These are phyloP conservation scores for Rhizopus sp. DNA, from an alignment of 371 early-diverging fungal genomes.

Conservation along the genomic window DNA sequence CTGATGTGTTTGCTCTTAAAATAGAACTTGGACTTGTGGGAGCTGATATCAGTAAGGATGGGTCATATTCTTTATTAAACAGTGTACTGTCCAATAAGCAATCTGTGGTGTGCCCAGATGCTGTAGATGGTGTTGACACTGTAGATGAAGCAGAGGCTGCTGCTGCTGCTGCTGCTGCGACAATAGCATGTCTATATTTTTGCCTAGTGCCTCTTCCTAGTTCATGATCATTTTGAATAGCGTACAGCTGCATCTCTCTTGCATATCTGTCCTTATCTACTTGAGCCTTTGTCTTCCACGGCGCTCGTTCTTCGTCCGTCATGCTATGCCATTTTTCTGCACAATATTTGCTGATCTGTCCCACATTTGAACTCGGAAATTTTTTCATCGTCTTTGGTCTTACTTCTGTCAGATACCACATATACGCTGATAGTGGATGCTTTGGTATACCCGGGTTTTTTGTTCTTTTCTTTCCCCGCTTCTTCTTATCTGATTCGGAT, in stretches of 20 bases:
- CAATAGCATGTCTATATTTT: constrained; percentile 34
- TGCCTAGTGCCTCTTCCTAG: constrained; percentile 51
- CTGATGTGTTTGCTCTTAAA: not conserved
- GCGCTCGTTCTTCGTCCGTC: constrained; percentile 56
- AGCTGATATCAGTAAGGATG: not conserved
- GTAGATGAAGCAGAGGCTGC: not conserved
- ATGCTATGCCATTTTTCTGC: constrained; percentile 71
- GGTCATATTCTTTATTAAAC: constrained; percentile 5
- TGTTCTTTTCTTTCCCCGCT: constrained; percentile 17
- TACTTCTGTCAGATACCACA: constrained; percentile 71
- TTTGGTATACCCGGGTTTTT: constrained; percentile 73
- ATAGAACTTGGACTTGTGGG: constrained; percentile 9
- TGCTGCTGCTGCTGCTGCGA: constrained; percentile 1
- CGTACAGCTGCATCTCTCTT: constrained; percentile 70
- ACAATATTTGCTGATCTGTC: constrained; percentile 70
- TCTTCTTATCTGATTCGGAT: not conserved
- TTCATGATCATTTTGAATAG: constrained; percentile 44
- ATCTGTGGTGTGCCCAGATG: not conserved
- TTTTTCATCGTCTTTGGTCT: constrained; percentile 63
- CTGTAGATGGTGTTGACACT: not conserved
- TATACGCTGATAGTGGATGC: constrained; percentile 79
- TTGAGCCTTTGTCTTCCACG: constrained; percentile 67
- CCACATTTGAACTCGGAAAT: constrained; percentile 70
- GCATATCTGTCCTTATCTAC: constrained; percentile 78
- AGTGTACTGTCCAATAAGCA: not conserved